These are phyloP conservation scores for Sistotremastrum suecicum DNA, from an alignment of 768 basidiomycete species.

Conservation along the genomic window DNA sequence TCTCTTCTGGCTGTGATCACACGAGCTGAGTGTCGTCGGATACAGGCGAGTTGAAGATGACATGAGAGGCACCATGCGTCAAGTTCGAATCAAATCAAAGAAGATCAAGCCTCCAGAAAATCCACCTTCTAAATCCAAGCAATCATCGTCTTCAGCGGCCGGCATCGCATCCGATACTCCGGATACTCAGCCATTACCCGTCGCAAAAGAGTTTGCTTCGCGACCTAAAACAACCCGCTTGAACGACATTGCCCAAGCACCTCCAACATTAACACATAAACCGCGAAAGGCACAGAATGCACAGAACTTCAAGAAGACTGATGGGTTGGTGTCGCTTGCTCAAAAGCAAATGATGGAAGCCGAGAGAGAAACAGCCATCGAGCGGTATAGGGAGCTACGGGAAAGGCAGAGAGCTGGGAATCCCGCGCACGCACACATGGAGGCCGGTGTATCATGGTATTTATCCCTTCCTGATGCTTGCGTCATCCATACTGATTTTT, in stretches of 20 bases:
- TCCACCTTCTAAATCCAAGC: too few relatives aligned
- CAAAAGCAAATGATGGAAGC: constrained; percentile 66
- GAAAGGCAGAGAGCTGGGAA: constrained; percentile 20
- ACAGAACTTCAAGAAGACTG: constrained; percentile 9
- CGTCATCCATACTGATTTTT: too few relatives aligned
- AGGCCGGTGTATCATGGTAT: too few relatives aligned
- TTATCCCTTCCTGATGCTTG: too few relatives aligned
- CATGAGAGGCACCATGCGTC: constrained; percentile 26
- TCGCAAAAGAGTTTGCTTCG: constrained; percentile 5
- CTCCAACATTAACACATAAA: constrained; percentile 44
- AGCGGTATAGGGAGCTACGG: constrained; percentile 56
- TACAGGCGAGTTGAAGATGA: constrained; percentile 58
- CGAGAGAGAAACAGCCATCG: constrained; percentile 57
- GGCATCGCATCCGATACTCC: too few relatives aligned
- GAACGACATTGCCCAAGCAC: constrained; percentile 58
- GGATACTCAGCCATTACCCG: too few relatives aligned
- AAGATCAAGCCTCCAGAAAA: background rate
- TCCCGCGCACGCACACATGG: too few relatives aligned
- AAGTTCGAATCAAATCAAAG: background rate
- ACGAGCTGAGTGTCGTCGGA: background rate
- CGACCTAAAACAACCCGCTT: constrained; percentile 41
- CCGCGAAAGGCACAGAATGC: constrained; percentile 29
- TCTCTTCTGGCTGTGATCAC: background rate
- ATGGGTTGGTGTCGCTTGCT: constrained; percentile 53
- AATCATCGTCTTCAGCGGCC: too few relatives aligned